Percentiles rank a stretch among this genome's conserved stretches.
Evolutionary conservation across 192 early-diverging fungal species (phyloP).

Genomic region (Mortierella hygrophila): DNA sequence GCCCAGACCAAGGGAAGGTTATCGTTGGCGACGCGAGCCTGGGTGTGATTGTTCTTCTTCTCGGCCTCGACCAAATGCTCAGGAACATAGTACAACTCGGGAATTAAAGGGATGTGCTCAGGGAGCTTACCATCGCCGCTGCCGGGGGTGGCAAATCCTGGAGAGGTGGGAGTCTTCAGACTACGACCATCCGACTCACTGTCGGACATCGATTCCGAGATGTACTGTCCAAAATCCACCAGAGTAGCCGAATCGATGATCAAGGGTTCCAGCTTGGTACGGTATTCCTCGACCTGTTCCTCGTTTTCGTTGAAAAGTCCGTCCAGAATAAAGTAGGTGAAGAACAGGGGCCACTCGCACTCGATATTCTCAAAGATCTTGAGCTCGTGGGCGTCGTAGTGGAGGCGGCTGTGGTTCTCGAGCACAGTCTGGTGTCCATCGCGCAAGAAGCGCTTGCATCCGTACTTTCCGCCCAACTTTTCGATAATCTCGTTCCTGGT

Average conservation of each 20-base stretch:
- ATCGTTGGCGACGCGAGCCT: slow-evolving; percentile 82
- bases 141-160: slow-evolving; percentile 41
- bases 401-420: slow-evolving; percentile 78
- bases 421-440: slow-evolving; percentile 89
- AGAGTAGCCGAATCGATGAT: slow-evolving; percentile 77
- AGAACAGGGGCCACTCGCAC: slow-evolving; percentile 93
- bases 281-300: slow-evolving; percentile 78
- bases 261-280: slow-evolving; percentile 72
- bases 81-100: slow-evolving; percentile 89
- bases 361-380: slow-evolving; percentile 88
- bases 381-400: slow-evolving; percentile 87
- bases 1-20: slow-evolving; percentile 93
- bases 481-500: slow-evolving; percentile 82
- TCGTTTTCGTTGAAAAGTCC: slow-evolving; percentile 79
- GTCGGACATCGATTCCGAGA: slow-evolving; percentile 50
- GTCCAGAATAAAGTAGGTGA: slow-evolving; percentile 88
- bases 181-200: slow-evolving; percentile 34
- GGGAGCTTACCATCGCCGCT: slow-evolving; percentile 38
- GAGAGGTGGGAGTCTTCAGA: slow-evolving; percentile 49
- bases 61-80: slow-evolving; percentile 79
- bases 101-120: slow-evolving; percentile 67
- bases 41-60: slow-evolving; percentile 73
- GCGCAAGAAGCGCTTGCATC: slow-evolving; percentile 86
- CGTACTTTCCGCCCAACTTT: slow-evolving; percentile 86
- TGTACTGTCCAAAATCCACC: slow-evolving; percentile 60